Percentiles rank a stretch among this genome's conserved stretches.
Evolutionary conservation across 139 green algal species (phyloP).

Genomic region (Pseudopediastrum boryanum): DNA sequence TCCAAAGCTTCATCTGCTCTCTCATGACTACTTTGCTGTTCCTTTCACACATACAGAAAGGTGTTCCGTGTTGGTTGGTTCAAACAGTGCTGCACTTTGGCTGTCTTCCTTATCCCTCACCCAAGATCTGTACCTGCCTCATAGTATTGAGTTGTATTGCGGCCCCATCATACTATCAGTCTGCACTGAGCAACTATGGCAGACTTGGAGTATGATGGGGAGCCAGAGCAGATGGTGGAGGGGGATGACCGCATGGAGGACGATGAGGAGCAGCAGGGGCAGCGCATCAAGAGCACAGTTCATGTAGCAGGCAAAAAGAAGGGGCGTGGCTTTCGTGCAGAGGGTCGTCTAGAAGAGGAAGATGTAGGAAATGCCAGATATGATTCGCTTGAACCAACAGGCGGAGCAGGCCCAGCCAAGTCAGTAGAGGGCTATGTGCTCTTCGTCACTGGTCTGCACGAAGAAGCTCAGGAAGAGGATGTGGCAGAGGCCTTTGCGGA

Average conservation of each 20-base stretch:
- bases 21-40: too few species aligned
- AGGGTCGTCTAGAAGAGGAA: neutral
- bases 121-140: too few species aligned
- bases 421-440: slow-evolving; percentile 96
- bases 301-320: slow-evolving; percentile 12
- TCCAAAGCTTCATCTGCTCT: too few species aligned
- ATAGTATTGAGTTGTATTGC: too few species aligned
- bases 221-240: too few species aligned
- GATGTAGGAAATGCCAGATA: slow-evolving; percentile 16
- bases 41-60: too few species aligned
- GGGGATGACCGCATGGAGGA: slow-evolving; percentile 22
- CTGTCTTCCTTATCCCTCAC: too few species aligned
- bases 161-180: too few species aligned
- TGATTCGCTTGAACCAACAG: slow-evolving; percentile 12
- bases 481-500: slow-evolving; percentile 92
- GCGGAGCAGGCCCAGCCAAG: slow-evolving; percentile 30
- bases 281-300: slow-evolving; percentile 17
- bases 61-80: too few species aligned
- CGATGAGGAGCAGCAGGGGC: slow-evolving; percentile 29
- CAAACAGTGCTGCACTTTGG: too few species aligned
- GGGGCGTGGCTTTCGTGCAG: slow-evolving; percentile 19
- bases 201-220: too few species aligned
- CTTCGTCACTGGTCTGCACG: slow-evolving; percentile 91
- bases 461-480: slow-evolving; percentile 96
- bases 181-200: too few species aligned